Percentiles rank a stretch among this genome's conserved stretches.
phyloP scores from a whole-genome alignment of 345 rosid species.

The Syzygium jambos region DNA sequence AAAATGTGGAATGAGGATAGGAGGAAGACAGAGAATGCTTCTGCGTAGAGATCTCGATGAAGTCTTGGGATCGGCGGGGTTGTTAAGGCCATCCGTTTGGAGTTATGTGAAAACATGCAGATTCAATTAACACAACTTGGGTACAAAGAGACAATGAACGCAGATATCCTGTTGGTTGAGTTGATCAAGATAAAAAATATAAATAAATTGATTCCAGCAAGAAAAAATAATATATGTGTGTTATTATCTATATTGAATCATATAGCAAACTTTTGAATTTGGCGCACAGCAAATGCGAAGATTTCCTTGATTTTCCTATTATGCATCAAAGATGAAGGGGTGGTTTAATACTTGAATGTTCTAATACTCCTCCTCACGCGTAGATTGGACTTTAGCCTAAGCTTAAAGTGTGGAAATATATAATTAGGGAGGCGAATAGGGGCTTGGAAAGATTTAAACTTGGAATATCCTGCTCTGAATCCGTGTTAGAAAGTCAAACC shows the following conservation, averaged over 20 bases:
- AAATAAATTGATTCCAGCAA: not conserved
- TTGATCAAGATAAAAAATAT: not conserved
- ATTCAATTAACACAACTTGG: not conserved
- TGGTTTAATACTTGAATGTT: not conserved
- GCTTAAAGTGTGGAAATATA: not conserved
- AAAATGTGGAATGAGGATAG: not conserved
- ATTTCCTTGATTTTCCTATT: not conserved
- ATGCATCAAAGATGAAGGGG: not conserved
- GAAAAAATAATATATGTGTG: not conserved
- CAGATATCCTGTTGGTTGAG: not conserved
- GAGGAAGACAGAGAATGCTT: not conserved
- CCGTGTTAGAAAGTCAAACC: not conserved
- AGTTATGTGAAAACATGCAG: not conserved
- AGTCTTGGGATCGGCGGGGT: not conserved
- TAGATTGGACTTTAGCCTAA: not conserved
- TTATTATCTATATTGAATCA: not conserved
- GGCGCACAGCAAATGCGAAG: not conserved
- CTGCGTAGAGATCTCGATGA: not conserved
- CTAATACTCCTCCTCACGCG: not conserved
- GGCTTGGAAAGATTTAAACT: not conserved
- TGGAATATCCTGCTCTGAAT: accelerated
- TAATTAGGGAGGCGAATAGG: not conserved
- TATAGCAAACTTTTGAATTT: not conserved
- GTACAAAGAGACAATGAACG: not conserved
- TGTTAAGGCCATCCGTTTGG: not conserved